Conservation (phyloP, 176 grass and related monocot genomes). For the Panicum miliaceum region DNA sequence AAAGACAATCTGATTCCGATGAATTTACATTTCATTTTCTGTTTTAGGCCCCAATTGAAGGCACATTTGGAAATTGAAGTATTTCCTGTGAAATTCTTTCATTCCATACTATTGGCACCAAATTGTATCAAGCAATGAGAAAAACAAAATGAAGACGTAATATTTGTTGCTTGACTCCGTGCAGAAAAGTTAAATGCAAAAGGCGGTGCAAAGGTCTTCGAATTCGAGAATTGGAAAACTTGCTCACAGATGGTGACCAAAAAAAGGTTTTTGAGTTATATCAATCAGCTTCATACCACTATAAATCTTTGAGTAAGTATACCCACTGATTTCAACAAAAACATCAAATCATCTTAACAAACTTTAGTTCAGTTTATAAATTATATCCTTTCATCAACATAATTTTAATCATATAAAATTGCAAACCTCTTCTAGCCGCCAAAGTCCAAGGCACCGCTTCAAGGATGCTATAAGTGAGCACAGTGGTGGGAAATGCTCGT, state of each 20-base stretch:
- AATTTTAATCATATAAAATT: background rate
- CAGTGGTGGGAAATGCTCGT: constrained; percentile 63
- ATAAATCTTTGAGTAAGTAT: constrained; percentile 8
- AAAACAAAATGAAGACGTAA: background rate
- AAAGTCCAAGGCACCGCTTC: constrained; percentile 69
- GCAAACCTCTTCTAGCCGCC: constrained; percentile 84
- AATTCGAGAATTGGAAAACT: background rate
- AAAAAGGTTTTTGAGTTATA: constrained; percentile 1
- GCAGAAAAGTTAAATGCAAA: background rate
- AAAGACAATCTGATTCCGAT: background rate
- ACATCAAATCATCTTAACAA: constrained; percentile 3
- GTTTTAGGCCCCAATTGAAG: background rate
- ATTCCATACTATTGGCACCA: constrained; percentile 2
- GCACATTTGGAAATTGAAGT: background rate
- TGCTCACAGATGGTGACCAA: background rate
- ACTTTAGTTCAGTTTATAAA: background rate
- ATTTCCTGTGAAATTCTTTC: background rate
- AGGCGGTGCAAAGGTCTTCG: background rate
- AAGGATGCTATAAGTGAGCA: constrained; percentile 76
- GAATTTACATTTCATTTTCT: background rate
- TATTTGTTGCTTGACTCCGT: background rate
- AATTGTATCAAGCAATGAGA: background rate
- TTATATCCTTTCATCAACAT: background rate
- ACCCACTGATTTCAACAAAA: constrained; percentile 28
- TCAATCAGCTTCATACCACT: background rate